Conservation (phyloP, 2,329 filamentous ascomycete genomes). For the Colletotrichum theobromicola region DNA sequence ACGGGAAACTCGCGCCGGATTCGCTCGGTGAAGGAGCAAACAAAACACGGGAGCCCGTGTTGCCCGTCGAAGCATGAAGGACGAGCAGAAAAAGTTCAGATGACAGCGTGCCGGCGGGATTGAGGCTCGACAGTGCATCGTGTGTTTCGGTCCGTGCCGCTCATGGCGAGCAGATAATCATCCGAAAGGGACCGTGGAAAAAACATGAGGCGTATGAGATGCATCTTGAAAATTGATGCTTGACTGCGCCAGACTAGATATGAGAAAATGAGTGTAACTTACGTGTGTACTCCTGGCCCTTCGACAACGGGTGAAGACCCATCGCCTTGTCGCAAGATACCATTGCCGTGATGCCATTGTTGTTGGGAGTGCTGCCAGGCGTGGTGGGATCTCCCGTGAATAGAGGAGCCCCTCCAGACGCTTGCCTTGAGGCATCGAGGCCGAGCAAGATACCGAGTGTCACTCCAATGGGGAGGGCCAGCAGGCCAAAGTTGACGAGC, state of each 20-base stretch:
- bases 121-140: not conserved
- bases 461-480: conserved; percentile 54
- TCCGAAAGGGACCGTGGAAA: not conserved
- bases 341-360: conserved; percentile 39
- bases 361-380: conserved; percentile 7
- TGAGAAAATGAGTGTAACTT: conserved; percentile 29
- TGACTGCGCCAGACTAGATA: not conserved
- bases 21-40: not conserved
- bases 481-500: conserved; percentile 54
- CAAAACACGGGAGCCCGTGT: conserved; percentile 11
- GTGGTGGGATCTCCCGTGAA: conserved; percentile 38
- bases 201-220: not conserved
- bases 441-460: conserved; percentile 56
- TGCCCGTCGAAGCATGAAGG: not conserved
- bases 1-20: not conserved
- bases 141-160: conserved; percentile 9
- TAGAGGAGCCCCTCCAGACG: conserved; percentile 48
- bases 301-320: conserved; percentile 49
- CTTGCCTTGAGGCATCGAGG: conserved; percentile 47
- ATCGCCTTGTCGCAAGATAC: conserved; percentile 47
- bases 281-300: conserved; percentile 53
- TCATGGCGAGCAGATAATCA: not conserved
- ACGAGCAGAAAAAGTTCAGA: not conserved
- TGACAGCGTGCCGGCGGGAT: not conserved
- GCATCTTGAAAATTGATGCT: not conserved